Conservation (phyloP, 495 filamentous ascomycete species). For the Bacidia gigantensis region DNA sequence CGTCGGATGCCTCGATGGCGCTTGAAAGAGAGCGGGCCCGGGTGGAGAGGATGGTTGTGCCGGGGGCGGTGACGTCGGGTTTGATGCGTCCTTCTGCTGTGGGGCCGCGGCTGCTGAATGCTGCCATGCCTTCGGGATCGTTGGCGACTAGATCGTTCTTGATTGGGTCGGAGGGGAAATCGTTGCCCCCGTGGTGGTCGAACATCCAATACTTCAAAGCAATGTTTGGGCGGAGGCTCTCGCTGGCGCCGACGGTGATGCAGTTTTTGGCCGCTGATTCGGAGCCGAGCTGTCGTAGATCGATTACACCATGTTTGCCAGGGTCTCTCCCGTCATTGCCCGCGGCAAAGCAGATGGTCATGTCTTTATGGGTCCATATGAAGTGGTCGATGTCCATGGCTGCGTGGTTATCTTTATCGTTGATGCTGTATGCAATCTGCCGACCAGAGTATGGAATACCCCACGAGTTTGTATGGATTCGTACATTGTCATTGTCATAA, state of each 20-base stretch:
- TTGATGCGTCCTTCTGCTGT: background rate
- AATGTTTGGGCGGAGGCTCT: background rate
- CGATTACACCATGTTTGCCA: too few relatives aligned
- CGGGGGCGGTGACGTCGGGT: background rate
- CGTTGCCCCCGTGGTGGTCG: too few relatives aligned
- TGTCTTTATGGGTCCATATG: background rate
- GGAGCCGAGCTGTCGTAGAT: background rate
- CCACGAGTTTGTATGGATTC: background rate
- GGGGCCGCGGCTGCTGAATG: background rate
- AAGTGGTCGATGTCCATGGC: conserved; percentile 1
- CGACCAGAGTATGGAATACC: background rate
- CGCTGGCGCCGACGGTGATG: background rate
- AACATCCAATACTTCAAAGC: too few relatives aligned
- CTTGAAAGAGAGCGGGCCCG: too few relatives aligned
- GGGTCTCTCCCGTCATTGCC: background rate
- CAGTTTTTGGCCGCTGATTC: conserved; percentile 1
- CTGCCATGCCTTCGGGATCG: background rate
- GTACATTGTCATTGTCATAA: background rate
- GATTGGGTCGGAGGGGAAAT: too few relatives aligned
- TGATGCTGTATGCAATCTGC: background rate
- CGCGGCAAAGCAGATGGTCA: background rate
- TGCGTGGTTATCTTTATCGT: background rate
- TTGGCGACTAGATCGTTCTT: too few relatives aligned
- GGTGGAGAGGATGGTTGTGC: background rate
- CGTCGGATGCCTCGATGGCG: background rate